Evolutionary conservation across 805 yeast genomes (phyloP).

Genomic region (Pichia deserticola): DNA sequence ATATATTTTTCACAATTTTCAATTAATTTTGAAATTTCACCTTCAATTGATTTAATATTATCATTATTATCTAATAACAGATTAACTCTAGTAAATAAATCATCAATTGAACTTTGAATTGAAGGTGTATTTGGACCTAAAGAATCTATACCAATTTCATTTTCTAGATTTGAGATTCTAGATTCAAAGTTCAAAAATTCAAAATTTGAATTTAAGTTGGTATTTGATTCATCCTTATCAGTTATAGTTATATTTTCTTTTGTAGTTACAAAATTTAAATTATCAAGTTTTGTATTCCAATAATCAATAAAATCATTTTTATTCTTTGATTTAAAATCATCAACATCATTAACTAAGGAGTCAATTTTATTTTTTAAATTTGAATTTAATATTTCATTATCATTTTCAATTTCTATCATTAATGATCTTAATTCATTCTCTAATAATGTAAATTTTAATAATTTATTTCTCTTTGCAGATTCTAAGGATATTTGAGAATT

Average conservation of each 20-base stretch:
- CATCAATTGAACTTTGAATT: conserved; percentile 20
- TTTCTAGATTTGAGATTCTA: conserved; percentile 14
- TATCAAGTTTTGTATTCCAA: conserved; percentile 8
- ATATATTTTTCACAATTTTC: conserved; percentile 8
- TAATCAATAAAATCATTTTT: conserved; percentile 3
- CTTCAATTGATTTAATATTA: conserved; percentile 11
- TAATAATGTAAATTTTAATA: conserved; percentile 8
- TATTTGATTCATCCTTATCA: not conserved
- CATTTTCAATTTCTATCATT: conserved; percentile 9
- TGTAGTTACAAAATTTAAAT: not conserved
- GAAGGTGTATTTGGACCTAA: conserved; percentile 6
- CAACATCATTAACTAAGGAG: not conserved
- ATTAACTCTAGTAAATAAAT: conserved; percentile 19
- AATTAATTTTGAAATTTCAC: conserved; percentile 10
- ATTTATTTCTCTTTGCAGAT: not conserved
- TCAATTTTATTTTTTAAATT: conserved; percentile 3
- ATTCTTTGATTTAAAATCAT: not conserved
- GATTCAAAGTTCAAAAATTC: conserved; percentile 4
- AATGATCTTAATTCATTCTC: conserved; percentile 9
- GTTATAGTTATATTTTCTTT: not conserved
- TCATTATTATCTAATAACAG: conserved; percentile 15
- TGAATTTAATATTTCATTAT: not conserved
- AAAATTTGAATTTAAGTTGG: too few species aligned
- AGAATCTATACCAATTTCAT: not conserved
- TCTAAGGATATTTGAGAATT: not conserved